Evolutionary conservation across 768 basidiomycete genomes (phyloP).

Genomic region (Rhizopogon rudus): DNA sequence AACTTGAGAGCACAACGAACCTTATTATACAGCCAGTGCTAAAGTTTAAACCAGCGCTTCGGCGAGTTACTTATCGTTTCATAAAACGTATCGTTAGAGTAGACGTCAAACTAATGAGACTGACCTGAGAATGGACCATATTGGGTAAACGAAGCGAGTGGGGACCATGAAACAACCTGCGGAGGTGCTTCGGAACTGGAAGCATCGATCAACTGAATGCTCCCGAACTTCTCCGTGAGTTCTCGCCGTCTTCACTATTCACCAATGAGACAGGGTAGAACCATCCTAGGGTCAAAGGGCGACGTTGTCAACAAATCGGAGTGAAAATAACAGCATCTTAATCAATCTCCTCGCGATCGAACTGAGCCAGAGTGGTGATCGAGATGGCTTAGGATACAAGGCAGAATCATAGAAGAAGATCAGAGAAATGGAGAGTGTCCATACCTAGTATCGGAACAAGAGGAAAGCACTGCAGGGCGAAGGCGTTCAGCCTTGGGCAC

Average conservation of each 20-base stretch:
- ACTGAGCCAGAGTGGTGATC: neutral
- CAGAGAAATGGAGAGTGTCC: neutral
- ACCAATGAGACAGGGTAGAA: neutral
- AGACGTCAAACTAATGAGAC: neutral
- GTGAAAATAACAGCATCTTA: neutral
- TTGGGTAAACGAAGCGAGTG: neutral
- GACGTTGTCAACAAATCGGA: neutral
- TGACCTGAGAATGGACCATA: neutral
- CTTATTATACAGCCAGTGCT: neutral
- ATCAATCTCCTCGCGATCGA: slow-evolving; percentile 1
- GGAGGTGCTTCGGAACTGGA: neutral
- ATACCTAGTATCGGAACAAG: neutral
- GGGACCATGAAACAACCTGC: neutral
- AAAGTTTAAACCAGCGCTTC: neutral
- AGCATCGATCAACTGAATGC: neutral
- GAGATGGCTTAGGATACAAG: neutral
- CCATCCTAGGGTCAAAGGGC: neutral
- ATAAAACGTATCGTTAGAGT: neutral
- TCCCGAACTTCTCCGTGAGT: neutral
- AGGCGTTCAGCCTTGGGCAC: neutral
- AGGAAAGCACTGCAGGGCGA: neutral
- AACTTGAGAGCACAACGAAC: neutral
- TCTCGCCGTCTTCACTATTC: neutral
- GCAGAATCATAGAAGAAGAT: neutral
- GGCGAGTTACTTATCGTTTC: neutral